These are phyloP conservation scores for Pseudopithomyces maydicus DNA, from an alignment of 2,329 filamentous ascomycete species.

Conservation along the genomic window DNA sequence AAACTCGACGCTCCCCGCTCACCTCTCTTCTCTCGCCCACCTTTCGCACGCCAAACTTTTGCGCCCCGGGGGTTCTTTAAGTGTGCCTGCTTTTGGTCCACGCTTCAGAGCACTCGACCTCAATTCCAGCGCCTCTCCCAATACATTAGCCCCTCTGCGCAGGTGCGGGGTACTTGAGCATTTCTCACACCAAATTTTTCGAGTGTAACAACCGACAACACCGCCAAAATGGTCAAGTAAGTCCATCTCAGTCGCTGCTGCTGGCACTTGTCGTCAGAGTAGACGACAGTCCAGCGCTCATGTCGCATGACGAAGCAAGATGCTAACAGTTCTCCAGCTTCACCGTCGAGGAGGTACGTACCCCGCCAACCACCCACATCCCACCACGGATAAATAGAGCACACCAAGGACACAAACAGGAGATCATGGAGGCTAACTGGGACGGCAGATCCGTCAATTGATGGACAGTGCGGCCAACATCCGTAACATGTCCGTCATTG, in stretches of 20 bases:
- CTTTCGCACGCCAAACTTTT: conserved; percentile 20
- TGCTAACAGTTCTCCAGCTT: conserved; percentile 74
- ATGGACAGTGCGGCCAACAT: conserved; percentile 81
- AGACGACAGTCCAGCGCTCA: background rate
- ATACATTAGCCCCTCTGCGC: conserved; percentile 35
- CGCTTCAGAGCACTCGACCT: conserved; percentile 38
- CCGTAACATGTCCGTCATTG: conserved; percentile 99
- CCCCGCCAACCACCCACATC: conserved; percentile 23
- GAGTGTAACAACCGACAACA: conserved; percentile 55
- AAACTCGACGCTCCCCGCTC: conserved; percentile 12
- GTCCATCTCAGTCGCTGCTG: conserved; percentile 50
- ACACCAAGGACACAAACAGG: conserved; percentile 10
- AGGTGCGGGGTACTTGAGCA: conserved; percentile 46
- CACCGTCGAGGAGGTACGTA: conserved; percentile 86
- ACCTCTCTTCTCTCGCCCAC: conserved; percentile 12
- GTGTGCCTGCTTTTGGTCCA: conserved; percentile 36
- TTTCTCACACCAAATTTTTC: conserved; percentile 42
- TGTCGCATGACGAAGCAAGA: conserved; percentile 10
- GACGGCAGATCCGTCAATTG: conserved; percentile 68
- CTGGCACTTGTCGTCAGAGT: conserved; percentile 1
- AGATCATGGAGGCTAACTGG: conserved; percentile 31
- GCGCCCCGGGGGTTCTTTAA: conserved; percentile 28
- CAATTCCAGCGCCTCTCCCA: conserved; percentile 23
- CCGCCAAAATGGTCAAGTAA: conserved; percentile 99
- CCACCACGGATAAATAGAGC: conserved; percentile 24